phyloP scores from a whole-genome alignment of 2,329 filamentous ascomycete species.

The Paecilomyces variotii region DNA sequence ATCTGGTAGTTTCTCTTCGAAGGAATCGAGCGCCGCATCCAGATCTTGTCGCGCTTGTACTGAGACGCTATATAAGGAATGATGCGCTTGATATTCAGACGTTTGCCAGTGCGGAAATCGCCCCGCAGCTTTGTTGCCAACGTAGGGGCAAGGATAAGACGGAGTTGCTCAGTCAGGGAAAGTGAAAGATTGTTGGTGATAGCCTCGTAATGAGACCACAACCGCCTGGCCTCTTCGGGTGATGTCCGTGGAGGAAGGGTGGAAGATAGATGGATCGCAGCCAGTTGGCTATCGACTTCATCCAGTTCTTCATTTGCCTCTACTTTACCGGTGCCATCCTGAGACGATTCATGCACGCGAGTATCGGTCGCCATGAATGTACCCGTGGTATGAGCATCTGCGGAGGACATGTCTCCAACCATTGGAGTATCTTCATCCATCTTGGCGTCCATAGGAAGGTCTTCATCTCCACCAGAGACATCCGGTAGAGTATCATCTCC shows the following conservation, averaged over 20 bases:
- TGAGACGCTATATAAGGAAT: slow-evolving; percentile 97
- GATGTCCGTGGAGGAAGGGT: slow-evolving; percentile 38
- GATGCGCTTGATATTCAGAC: slow-evolving; percentile 98
- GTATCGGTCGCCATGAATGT: slow-evolving; percentile 49
- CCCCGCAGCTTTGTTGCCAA: slow-evolving; percentile 93
- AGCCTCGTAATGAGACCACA: slow-evolving; percentile 80
- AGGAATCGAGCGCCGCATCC: slow-evolving; percentile 89
- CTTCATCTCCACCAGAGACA: slow-evolving; percentile 30
- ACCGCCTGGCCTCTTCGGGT: slow-evolving; percentile 55
- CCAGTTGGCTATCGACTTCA: slow-evolving; percentile 51
- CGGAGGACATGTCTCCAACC: slow-evolving; percentile 25
- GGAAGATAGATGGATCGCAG: slow-evolving; percentile 62
- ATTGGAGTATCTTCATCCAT: slow-evolving; percentile 41
- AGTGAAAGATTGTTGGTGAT: slow-evolving; percentile 80
- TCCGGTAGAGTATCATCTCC: slow-evolving; percentile 53
- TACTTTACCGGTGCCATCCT: slow-evolving; percentile 28
- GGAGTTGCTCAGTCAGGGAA: slow-evolving; percentile 85
- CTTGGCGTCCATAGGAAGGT: slow-evolving; percentile 35
- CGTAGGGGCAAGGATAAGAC: slow-evolving; percentile 88
- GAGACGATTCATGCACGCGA: slow-evolving; percentile 19
- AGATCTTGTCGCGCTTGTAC: slow-evolving; percentile 99
- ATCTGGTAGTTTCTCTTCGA: slow-evolving; percentile 96
- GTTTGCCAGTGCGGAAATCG: slow-evolving; percentile 93
- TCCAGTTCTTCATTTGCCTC: slow-evolving; percentile 38
- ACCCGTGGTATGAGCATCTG: slow-evolving; percentile 32